Conservation (phyloP, 306 rosid genomes). For the Cicer yamashitae region DNA sequence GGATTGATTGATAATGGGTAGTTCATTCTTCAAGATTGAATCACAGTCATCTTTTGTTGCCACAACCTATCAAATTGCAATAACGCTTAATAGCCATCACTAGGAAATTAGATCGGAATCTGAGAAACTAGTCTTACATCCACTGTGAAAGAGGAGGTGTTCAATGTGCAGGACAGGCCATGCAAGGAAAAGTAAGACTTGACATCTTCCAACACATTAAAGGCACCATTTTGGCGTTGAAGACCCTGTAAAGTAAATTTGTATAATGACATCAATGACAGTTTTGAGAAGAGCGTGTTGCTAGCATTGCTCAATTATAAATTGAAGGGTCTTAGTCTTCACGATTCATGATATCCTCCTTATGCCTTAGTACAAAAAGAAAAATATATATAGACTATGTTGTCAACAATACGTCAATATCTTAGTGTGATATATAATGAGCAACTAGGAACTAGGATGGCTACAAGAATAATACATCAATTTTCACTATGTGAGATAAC, state of each 20-base stretch:
- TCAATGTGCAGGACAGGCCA: conserved; percentile 68
- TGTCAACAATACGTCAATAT: conserved; percentile 8
- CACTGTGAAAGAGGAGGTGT: conserved; percentile 70
- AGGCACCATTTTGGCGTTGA: conserved; percentile 68
- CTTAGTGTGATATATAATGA: conserved; percentile 7
- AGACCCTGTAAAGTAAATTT: conserved; percentile 60
- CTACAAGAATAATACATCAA: conserved; percentile 20
- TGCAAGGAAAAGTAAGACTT: conserved; percentile 57
- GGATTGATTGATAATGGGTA: conserved; percentile 43
- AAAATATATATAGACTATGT: not conserved
- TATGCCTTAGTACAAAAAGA: not conserved
- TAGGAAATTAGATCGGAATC: conserved; percentile 20
- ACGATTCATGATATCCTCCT: conserved; percentile 14
- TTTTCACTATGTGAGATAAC: conserved; percentile 31
- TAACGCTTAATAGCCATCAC: conserved; percentile 20
- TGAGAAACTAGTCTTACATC: conserved; percentile 61
- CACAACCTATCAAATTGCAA: conserved; percentile 54
- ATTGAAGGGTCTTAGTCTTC: conserved; percentile 21
- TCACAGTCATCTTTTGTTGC: conserved; percentile 59
- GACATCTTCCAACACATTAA: conserved; percentile 69
- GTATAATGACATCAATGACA: conserved; percentile 12
- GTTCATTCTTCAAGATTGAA: conserved; percentile 60
- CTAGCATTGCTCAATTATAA: not conserved
- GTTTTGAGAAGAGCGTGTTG: not conserved
- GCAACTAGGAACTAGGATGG: conserved; percentile 11